These are phyloP conservation scores for Rhododendron griersonianum DNA, from an alignment of 148 eudicot species.

Conservation along the genomic window DNA sequence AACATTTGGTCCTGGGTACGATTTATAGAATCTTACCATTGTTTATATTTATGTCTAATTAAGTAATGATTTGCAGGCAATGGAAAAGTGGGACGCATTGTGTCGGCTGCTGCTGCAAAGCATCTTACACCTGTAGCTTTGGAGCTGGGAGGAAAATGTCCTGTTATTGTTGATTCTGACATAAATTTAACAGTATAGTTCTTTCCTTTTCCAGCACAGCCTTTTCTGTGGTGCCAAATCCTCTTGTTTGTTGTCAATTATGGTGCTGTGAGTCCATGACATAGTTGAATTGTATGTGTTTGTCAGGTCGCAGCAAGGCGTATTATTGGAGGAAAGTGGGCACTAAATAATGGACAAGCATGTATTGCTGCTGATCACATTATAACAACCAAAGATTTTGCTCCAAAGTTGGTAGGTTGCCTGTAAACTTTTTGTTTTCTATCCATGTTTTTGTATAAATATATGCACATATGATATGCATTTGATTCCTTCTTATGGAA, in stretches of 20 bases:
- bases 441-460: background rate
- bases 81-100: constrained; percentile 53
- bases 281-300: background rate
- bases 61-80: constrained; percentile 31
- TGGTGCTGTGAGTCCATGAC: background rate
- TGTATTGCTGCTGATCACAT: constrained; percentile 60
- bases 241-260: background rate
- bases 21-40: background rate
- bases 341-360: constrained; percentile 63
- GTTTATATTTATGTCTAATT: background rate
- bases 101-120: constrained; percentile 64
- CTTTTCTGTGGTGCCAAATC: background rate
- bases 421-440: background rate
- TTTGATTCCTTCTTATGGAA: constrained; percentile 1
- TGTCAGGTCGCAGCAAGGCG: constrained; percentile 50
- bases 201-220: background rate
- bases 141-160: constrained; percentile 81
- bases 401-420: constrained; percentile 46
- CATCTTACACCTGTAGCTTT: constrained; percentile 66
- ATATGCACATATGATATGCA: background rate
- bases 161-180: constrained; percentile 52
- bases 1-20: constrained; percentile 1
- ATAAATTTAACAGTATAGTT: constrained; percentile 32
- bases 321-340: constrained; percentile 64
- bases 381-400: constrained; percentile 57